Evolutionary conservation across 805 yeast species (phyloP).

Genomic region (Wickerhamiella shivajii): DNA sequence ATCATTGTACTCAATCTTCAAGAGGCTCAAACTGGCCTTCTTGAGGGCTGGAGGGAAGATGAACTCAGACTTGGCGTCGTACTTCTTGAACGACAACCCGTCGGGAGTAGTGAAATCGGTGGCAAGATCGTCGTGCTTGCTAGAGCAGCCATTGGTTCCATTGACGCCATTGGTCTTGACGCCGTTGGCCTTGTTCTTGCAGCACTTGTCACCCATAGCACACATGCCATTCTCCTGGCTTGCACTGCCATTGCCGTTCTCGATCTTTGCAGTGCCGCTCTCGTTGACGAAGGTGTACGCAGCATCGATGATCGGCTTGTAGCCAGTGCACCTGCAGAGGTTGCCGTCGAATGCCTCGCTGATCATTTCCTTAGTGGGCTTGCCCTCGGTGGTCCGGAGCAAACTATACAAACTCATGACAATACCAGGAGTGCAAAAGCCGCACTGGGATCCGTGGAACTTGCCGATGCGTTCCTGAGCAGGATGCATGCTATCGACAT

Average conservation of each 20-base stretch:
- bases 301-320: slow-evolving; percentile 36
- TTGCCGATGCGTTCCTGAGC: slow-evolving; percentile 36
- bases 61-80: slow-evolving; percentile 27
- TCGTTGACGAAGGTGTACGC: slow-evolving; percentile 30
- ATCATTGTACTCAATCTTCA: slow-evolving; percentile 26
- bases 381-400: slow-evolving; percentile 28
- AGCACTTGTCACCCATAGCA: slow-evolving; percentile 27
- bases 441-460: slow-evolving; percentile 38
- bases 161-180: slow-evolving; percentile 4
- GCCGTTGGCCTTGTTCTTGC: slow-evolving; percentile 18
- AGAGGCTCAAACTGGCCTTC: slow-evolving; percentile 20
- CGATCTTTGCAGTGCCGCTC: slow-evolving; percentile 1
- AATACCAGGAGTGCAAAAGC: slow-evolving; percentile 38
- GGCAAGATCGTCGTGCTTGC: slow-evolving; percentile 1
- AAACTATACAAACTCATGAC: slow-evolving; percentile 34
- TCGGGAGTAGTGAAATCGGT: slow-evolving; percentile 20
- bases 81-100: slow-evolving; percentile 30
- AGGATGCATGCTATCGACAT: slow-evolving; percentile 30
- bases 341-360: slow-evolving; percentile 35
- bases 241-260: neutral
- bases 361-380: slow-evolving; percentile 28
- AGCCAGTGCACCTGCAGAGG: slow-evolving; percentile 36
- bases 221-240: slow-evolving; percentile 18
- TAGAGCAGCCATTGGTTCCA: slow-evolving; percentile 12
- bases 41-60: slow-evolving; percentile 29